Conservation (phyloP, 129 eudicot genomes). For the Flaveria brownii region DNA sequence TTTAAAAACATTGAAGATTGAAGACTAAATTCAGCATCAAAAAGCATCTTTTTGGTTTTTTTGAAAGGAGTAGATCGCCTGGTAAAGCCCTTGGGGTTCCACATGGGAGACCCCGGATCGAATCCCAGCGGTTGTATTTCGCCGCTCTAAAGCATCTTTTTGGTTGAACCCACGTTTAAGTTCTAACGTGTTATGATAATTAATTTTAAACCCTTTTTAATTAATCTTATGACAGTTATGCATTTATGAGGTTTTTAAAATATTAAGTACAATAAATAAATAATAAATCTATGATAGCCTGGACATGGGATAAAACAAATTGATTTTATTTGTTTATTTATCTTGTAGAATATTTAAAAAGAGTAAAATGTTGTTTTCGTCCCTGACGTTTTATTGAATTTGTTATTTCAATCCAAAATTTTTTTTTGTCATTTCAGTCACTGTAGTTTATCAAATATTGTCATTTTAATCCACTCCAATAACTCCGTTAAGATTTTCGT, state of each 20-base stretch:
- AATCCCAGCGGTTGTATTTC: too few species aligned
- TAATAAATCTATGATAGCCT: not conserved
- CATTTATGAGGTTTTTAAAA: not conserved
- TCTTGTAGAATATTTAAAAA: not conserved
- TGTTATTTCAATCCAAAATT: too few species aligned
- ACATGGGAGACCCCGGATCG: too few species aligned
- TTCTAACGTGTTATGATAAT: not conserved
- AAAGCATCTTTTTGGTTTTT: constrained; percentile 10
- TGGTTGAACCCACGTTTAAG: not conserved
- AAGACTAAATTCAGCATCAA: not conserved
- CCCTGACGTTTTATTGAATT: too few species aligned
- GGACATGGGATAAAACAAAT: not conserved
- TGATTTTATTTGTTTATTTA: not conserved
- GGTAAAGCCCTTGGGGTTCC: too few species aligned
- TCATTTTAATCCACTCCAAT: too few species aligned
- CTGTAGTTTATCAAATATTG: too few species aligned
- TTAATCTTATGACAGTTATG: not conserved
- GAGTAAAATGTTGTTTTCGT: too few species aligned
- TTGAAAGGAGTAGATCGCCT: too few species aligned
- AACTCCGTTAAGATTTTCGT: too few species aligned
- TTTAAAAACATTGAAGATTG: too few species aligned
- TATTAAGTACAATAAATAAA: not conserved
- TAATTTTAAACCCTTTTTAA: not conserved
- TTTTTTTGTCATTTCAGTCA: too few species aligned
- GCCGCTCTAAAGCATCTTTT: constrained; percentile 12